A percentile compares a stretch with the other conserved stretches of the same genome.
Evolutionary conservation across 2,329 filamentous ascomycete genomes (phyloP).

Genomic region (Verruconis gallopava): DNA sequence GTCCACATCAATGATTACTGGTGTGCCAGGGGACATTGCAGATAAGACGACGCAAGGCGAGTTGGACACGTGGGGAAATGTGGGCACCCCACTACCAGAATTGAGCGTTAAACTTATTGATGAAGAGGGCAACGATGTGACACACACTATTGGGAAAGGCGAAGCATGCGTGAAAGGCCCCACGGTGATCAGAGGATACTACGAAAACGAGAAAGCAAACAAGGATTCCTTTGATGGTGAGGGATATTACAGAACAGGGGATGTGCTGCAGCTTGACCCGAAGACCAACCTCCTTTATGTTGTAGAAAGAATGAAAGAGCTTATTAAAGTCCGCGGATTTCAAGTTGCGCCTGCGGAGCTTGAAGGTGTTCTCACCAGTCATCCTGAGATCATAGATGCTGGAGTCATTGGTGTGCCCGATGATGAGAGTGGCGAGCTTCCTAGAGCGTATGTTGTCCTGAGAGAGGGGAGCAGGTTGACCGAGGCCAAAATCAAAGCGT

Average conservation of each 20-base stretch:
- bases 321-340: slow-evolving; percentile 21
- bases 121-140: slow-evolving; percentile 10
- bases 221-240: slow-evolving; percentile 8
- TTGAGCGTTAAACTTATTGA: slow-evolving; percentile 12
- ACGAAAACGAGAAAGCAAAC: not conserved
- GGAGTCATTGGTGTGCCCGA: slow-evolving; percentile 21
- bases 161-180: slow-evolving; percentile 13
- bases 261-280: slow-evolving; percentile 16
- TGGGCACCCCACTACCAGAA: slow-evolving; percentile 13
- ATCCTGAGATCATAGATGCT: slow-evolving; percentile 18
- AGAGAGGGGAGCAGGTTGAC: slow-evolving; percentile 4
- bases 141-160: slow-evolving; percentile 9
- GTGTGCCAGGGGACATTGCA: slow-evolving; percentile 25
- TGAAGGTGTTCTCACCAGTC: slow-evolving; percentile 18
- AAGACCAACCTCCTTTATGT: slow-evolving; percentile 18
- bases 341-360: slow-evolving; percentile 23
- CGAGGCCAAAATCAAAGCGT: slow-evolving; percentile 17
- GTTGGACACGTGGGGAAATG: slow-evolving; percentile 9
- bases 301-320: slow-evolving; percentile 22
- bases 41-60: slow-evolving; percentile 22
- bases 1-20: slow-evolving; percentile 27
- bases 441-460: slow-evolving; percentile 18
- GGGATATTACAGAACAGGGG: slow-evolving; percentile 12
- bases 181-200: not conserved
- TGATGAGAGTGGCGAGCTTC: slow-evolving; percentile 18